A percentile compares a stretch with the other conserved stretches of the same genome.
Conservation (phyloP, 805 yeast genomes). For the Candida bentonensis region DNA sequence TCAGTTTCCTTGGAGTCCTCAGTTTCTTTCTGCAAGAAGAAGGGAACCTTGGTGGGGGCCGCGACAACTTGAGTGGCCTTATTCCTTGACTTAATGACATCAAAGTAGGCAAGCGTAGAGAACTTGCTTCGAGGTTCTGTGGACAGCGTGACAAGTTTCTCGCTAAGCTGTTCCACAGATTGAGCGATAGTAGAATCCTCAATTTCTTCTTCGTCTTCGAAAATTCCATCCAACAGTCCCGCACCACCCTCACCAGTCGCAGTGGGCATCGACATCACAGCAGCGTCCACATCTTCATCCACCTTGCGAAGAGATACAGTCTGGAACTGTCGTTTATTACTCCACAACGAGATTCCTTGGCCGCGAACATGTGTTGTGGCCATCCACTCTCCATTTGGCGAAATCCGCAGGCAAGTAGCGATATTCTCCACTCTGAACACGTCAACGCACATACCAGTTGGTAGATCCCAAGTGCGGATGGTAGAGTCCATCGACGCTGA, state of each 20-base stretch:
- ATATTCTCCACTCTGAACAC: slow-evolving; percentile 67
- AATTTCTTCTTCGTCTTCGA: slow-evolving; percentile 29
- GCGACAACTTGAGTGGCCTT: slow-evolving; percentile 84
- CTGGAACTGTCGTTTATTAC: slow-evolving; percentile 72
- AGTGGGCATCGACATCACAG: slow-evolving; percentile 42
- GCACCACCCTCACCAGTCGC: slow-evolving; percentile 67
- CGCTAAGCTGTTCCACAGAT: slow-evolving; percentile 39
- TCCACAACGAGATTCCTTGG: slow-evolving; percentile 86
- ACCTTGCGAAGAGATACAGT: slow-evolving; percentile 57
- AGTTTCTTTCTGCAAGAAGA: slow-evolving; percentile 63
- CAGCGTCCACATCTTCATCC: slow-evolving; percentile 40
- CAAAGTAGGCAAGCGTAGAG: slow-evolving; percentile 66
- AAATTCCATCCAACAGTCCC: slow-evolving; percentile 64
- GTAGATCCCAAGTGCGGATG: slow-evolving; percentile 91
- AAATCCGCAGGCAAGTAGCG: slow-evolving; percentile 67
- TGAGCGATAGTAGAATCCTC: slow-evolving; percentile 25
- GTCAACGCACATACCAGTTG: slow-evolving; percentile 93
- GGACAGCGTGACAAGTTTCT: slow-evolving; percentile 57
- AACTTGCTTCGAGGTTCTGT: slow-evolving; percentile 65
- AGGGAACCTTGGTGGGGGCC: slow-evolving; percentile 67
- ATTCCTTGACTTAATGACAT: slow-evolving; percentile 70
- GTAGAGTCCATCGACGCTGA: slow-evolving; percentile 76
- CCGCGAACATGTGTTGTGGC: slow-evolving; percentile 90
- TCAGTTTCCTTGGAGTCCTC: slow-evolving; percentile 24
- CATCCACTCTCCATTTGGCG: slow-evolving; percentile 77